Conservation (phyloP, 2,329 filamentous ascomycete species). For the Fusarium proliferatum region DNA sequence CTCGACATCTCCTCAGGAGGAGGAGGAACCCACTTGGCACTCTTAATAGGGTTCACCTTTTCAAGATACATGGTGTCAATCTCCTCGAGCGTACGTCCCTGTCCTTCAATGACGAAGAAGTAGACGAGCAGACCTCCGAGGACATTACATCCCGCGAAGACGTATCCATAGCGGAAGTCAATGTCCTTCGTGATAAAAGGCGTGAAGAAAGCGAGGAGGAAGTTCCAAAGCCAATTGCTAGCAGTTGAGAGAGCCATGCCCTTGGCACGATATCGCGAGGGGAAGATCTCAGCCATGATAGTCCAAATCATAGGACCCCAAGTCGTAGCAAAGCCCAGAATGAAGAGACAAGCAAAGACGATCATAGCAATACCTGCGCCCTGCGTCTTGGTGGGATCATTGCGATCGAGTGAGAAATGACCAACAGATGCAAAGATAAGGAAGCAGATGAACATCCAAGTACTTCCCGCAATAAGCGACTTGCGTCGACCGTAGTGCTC, state of each 20-base stretch:
- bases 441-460: slow-evolving; percentile 72
- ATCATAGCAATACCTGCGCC: slow-evolving; percentile 69
- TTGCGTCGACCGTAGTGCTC: slow-evolving; percentile 74
- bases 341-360: slow-evolving; percentile 72
- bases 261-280: slow-evolving; percentile 68
- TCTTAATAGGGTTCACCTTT: slow-evolving; percentile 71
- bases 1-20: slow-evolving; percentile 57
- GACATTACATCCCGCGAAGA: slow-evolving; percentile 79
- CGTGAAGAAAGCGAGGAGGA: slow-evolving; percentile 81
- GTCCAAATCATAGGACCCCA: slow-evolving; percentile 76
- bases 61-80: slow-evolving; percentile 83
- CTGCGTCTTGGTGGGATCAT: slow-evolving; percentile 49
- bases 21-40: slow-evolving; percentile 63
- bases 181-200: slow-evolving; percentile 80
- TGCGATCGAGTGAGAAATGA: slow-evolving; percentile 58
- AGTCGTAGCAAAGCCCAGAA: slow-evolving; percentile 73
- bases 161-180: slow-evolving; percentile 78
- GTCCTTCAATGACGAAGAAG: slow-evolving; percentile 81
- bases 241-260: slow-evolving; percentile 71
- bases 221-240: slow-evolving; percentile 78
- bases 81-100: slow-evolving; percentile 79
- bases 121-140: slow-evolving; percentile 74
- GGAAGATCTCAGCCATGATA: slow-evolving; percentile 73
- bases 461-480: slow-evolving; percentile 70
- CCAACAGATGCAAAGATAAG: slow-evolving; percentile 66